Conservation (phyloP, 1,139 yeast genomes). For the Nakaseomyces sp. region DNA sequence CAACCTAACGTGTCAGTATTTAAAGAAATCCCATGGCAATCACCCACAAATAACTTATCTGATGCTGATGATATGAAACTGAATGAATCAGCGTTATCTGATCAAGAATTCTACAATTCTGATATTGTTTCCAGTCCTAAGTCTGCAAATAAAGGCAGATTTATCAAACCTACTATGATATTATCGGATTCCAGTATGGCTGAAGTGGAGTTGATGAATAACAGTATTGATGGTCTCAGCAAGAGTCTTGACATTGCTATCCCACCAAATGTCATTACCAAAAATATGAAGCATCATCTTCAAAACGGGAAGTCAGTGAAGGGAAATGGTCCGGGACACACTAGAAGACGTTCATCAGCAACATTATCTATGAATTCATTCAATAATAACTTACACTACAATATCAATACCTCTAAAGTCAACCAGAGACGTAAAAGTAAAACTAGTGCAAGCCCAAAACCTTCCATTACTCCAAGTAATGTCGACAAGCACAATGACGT, state of each 20-base stretch:
- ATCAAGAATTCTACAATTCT: conserved; percentile 8
- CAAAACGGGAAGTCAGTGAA: conserved; percentile 1
- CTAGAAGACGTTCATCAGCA: conserved; percentile 2
- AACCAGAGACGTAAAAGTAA: conserved; percentile 3
- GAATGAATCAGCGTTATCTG: conserved; percentile 1
- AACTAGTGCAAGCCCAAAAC: neutral
- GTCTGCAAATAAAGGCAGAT: conserved; percentile 12
- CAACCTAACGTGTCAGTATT: neutral
- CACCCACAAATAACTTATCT: conserved; percentile 9
- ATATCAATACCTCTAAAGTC: neutral
- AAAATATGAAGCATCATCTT: neutral
- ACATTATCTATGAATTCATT: neutral
- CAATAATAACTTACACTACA: conserved; percentile 3
- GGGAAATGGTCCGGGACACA: neutral
- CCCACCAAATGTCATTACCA: conserved; percentile 2
- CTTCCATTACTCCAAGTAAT: neutral
- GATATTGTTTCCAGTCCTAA: conserved; percentile 12
- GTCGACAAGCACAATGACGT: neutral
- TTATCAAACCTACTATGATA: conserved; percentile 17
- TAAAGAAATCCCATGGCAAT: conserved; percentile 7
- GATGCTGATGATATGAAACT: conserved; percentile 7
- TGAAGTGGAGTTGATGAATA: conserved; percentile 3
- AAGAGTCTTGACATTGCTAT: conserved; percentile 1
- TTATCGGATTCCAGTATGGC: conserved; percentile 12
- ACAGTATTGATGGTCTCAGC: conserved; percentile 2